These are phyloP conservation scores for Trichophyton rubrum DNA, from an alignment of 2,329 filamentous ascomycete species.

Conservation along the genomic window DNA sequence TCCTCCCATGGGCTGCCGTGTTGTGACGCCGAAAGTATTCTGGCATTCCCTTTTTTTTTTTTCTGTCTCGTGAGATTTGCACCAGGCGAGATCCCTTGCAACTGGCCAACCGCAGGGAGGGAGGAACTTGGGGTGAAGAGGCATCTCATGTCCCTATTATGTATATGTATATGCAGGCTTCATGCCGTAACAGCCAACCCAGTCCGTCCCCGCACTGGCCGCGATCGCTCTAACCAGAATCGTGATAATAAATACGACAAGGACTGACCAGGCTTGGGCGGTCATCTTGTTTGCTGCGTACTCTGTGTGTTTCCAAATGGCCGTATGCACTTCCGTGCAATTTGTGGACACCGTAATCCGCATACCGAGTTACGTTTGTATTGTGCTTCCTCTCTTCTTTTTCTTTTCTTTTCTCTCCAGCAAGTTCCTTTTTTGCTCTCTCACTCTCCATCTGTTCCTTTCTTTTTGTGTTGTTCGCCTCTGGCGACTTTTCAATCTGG, in stretches of 20 bases:
- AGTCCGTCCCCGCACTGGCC: conserved; percentile 3
- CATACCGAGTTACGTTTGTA: not conserved
- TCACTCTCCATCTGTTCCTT: not conserved
- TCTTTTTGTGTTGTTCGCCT: not conserved
- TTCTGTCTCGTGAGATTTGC: not conserved
- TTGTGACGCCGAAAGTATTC: not conserved
- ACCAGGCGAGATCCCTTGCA: not conserved
- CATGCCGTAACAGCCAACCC: conserved; percentile 1
- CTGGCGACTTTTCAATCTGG: not conserved
- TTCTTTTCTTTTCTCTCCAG: not conserved
- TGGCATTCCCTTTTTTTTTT: not conserved
- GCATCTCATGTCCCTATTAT: not conserved
- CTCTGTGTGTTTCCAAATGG: not conserved
- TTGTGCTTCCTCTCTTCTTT: not conserved
- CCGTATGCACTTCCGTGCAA: not conserved
- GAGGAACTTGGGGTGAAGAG: not conserved
- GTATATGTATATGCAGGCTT: conserved; percentile 1
- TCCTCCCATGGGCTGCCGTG: not conserved
- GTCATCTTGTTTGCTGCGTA: conserved; percentile 1
- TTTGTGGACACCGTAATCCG: not conserved
- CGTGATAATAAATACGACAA: conserved; percentile 1
- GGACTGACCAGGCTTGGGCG: not conserved
- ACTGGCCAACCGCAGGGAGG: not conserved
- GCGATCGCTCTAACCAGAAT: conserved; percentile 1
- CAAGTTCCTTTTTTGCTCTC: not conserved